phyloP scores from a whole-genome alignment of 2,329 filamentous ascomycete genomes.

The Aspergillus uvarum region DNA sequence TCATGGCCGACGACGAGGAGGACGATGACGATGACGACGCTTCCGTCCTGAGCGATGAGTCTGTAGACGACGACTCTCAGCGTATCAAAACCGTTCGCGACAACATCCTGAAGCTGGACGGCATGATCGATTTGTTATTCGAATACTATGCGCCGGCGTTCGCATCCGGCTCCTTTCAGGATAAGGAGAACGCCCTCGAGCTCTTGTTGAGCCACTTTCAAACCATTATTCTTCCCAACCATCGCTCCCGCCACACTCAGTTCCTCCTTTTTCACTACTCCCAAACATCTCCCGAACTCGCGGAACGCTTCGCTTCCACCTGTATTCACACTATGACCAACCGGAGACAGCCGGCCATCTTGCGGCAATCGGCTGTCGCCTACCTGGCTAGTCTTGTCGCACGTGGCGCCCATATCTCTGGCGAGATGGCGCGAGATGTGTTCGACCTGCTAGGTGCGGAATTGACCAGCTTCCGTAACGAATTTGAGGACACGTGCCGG shows the following conservation, averaged over 20 bases:
- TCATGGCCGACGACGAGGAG: slow-evolving; percentile 35
- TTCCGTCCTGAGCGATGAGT: slow-evolving; percentile 59
- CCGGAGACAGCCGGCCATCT: slow-evolving; percentile 65
- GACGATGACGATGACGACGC: slow-evolving; percentile 67
- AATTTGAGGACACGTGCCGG: slow-evolving; percentile 71
- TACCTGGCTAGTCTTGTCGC: slow-evolving; percentile 95
- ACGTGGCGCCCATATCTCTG: slow-evolving; percentile 77
- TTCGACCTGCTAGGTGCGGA: slow-evolving; percentile 77
- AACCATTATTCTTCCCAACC: slow-evolving; percentile 83
- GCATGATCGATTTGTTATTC: slow-evolving; percentile 85
- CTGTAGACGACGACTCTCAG: slow-evolving; percentile 47
- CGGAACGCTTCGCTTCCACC: slow-evolving; percentile 78
- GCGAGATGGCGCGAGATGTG: slow-evolving; percentile 74
- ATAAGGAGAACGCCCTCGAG: slow-evolving; percentile 71
- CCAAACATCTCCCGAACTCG: slow-evolving; percentile 73
- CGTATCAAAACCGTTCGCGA: slow-evolving; percentile 70
- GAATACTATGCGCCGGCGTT: slow-evolving; percentile 75
- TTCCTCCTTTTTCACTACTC: slow-evolving; percentile 96
- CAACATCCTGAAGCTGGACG: slow-evolving; percentile 88
- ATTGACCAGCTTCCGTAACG: slow-evolving; percentile 70
- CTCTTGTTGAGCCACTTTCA: slow-evolving; percentile 82
- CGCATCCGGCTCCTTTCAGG: slow-evolving; percentile 63
- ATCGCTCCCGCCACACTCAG: slow-evolving; percentile 88
- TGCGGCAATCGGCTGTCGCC: slow-evolving; percentile 81
- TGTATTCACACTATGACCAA: slow-evolving; percentile 73